Percentiles rank a stretch among this genome's conserved stretches.
Evolutionary conservation across 1,284 basidiomycete genomes (phyloP).

Genomic region (Cutaneotrichosporon sp.): DNA sequence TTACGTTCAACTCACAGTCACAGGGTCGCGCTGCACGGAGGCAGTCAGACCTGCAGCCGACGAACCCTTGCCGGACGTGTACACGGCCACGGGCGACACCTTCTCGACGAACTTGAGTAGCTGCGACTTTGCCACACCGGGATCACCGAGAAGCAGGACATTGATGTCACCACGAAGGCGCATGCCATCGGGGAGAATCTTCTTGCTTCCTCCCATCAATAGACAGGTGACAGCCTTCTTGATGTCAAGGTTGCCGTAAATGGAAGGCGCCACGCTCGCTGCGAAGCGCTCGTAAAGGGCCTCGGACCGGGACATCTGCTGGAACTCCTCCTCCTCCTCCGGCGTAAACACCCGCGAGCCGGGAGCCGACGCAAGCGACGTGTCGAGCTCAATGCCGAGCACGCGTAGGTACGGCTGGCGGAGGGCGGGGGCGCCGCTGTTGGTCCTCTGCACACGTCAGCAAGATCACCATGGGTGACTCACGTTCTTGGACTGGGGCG

Average conservation of each 20-base stretch:
- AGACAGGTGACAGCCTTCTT: constrained; percentile 96
- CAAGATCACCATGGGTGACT: constrained; percentile 29
- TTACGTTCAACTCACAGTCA: constrained; percentile 63
- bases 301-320: constrained; percentile 81
- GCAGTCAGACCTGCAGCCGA: constrained; percentile 98
- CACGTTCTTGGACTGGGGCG: constrained; percentile 74
- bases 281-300: constrained; percentile 94
- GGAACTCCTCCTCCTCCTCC: constrained; percentile 94
- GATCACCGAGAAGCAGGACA: constrained; percentile 91
- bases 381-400: constrained; percentile 84
- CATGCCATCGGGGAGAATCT: constrained; percentile 96
- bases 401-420: constrained; percentile 93
- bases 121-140: constrained; percentile 97
- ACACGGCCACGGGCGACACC: constrained; percentile 94
- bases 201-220: constrained; percentile 97
- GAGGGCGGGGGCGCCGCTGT: constrained; percentile 72
- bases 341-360: constrained; percentile 75
- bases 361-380: constrained; percentile 61
- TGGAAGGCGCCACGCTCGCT: constrained; percentile 92
- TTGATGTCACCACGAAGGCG: constrained; percentile 97
- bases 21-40: constrained; percentile 89
- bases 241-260: constrained; percentile 95
- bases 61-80: constrained; percentile 96
- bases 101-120: constrained; percentile 98
- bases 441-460: constrained; percentile 67